Evolutionary conservation across 352 stramenopile species (phyloP).

Genomic region (Saprolegnia diclina): DNA sequence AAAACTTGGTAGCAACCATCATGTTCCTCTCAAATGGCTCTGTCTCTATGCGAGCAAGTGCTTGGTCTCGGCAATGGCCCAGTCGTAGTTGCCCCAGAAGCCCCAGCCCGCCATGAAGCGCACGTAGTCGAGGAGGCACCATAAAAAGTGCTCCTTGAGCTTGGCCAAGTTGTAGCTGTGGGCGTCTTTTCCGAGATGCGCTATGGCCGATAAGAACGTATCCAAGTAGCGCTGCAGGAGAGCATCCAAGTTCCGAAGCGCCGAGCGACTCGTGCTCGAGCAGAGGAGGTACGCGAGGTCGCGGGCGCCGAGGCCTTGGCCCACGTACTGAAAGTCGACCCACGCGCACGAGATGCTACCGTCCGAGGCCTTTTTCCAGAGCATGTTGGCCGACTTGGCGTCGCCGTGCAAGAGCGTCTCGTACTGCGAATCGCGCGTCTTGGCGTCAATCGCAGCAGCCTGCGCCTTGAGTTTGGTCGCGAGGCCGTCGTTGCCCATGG

Average conservation of each 20-base stretch:
- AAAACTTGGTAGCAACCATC: too few species aligned
- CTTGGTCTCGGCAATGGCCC: constrained; percentile 18
- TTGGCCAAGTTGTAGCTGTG: constrained; percentile 11
- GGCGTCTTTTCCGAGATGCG: not conserved
- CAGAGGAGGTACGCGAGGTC: constrained; percentile 27
- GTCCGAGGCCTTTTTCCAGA: constrained; percentile 4
- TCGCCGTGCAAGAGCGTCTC: constrained; percentile 24
- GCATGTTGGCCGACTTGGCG: constrained; percentile 27
- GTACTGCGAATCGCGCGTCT: constrained; percentile 5
- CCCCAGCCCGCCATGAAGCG: constrained; percentile 27
- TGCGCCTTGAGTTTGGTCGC: constrained; percentile 4
- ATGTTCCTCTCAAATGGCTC: too few species aligned
- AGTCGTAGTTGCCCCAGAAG: constrained; percentile 28
- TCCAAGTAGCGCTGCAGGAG: constrained; percentile 5
- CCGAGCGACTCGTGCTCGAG: constrained; percentile 12
- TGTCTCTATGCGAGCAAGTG: not conserved
- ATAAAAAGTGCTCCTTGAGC: constrained; percentile 18
- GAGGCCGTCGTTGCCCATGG: constrained; percentile 10
- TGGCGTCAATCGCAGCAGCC: constrained; percentile 8
- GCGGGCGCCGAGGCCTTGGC: constrained; percentile 16
- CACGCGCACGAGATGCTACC: constrained; percentile 9
- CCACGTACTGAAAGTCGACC: constrained; percentile 28
- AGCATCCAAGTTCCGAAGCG: not conserved
- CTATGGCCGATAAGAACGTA: constrained; percentile 2
- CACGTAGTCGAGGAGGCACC: constrained; percentile 26